A percentile compares a stretch with the other conserved stretches of the same genome.
phyloP scores from a whole-genome alignment of 1,284 basidiomycete genomes.

The Fistulinella cinereoalba region DNA sequence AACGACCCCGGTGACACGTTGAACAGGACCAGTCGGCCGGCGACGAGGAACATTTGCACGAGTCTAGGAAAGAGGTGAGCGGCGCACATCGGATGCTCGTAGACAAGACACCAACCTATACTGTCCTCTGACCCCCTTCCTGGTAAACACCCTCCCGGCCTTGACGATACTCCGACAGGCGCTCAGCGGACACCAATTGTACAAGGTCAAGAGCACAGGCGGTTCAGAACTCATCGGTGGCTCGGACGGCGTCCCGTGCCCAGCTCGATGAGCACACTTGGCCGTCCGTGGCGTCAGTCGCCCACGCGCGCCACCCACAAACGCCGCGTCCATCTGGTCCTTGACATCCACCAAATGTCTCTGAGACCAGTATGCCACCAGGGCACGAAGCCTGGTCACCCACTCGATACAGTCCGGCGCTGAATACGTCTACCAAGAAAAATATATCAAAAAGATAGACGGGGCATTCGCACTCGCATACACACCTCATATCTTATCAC shows the following conservation, averaged over 20 bases:
- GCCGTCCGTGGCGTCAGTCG: constrained; percentile 54
- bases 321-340: constrained; percentile 75
- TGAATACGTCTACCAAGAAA: constrained; percentile 53
- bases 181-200: constrained; percentile 79
- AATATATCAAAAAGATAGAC: constrained; percentile 1
- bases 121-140: constrained; percentile 62
- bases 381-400: constrained; percentile 66
- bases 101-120: constrained; percentile 54
- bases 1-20: constrained; percentile 50
- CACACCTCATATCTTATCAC: constrained; percentile 78
- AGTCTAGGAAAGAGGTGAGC: constrained; percentile 41
- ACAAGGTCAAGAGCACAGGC: constrained; percentile 59
- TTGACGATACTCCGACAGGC: constrained; percentile 72
- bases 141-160: constrained; percentile 67
- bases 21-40: constrained; percentile 65
- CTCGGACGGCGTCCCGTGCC: constrained; percentile 46
- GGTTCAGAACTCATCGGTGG: constrained; percentile 50
- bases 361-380: constrained; percentile 74
- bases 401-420: constrained; percentile 69
- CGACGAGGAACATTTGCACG: constrained; percentile 63
- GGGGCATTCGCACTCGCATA: constrained; percentile 28
- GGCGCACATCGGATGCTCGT: too few relatives aligned
- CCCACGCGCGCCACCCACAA: constrained; percentile 47
- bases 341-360: constrained; percentile 68
- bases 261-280: constrained; percentile 37